Conservation (phyloP, 78 protist species). For the Monosiga brevicollis region DNA sequence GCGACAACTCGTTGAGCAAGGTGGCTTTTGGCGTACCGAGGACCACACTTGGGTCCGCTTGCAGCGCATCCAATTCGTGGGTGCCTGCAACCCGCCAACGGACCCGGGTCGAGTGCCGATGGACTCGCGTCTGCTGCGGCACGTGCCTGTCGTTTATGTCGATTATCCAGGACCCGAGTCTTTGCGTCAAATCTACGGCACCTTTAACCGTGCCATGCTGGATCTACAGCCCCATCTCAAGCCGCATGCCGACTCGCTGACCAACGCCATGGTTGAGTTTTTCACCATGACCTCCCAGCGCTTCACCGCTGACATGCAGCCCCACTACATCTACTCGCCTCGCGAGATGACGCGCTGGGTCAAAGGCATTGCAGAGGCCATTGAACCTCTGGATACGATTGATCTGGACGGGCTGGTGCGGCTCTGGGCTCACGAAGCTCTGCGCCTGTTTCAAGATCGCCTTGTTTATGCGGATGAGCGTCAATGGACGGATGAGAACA, state of each 20-base stretch:
- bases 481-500: conserved; percentile 67
- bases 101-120: conserved; percentile 93
- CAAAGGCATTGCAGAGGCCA: conserved; percentile 64
- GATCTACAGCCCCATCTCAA: conserved; percentile 50
- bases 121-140: conserved; percentile 49
- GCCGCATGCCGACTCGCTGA: conserved; percentile 51
- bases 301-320: conserved; percentile 37
- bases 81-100: conserved; percentile 98
- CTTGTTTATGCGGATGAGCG: conserved; percentile 72
- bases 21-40: conserved; percentile 88
- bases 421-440: conserved; percentile 90
- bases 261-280: conserved; percentile 91
- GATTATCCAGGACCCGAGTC: conserved; percentile 91
- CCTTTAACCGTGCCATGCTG: conserved; percentile 85
- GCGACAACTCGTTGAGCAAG: conserved; percentile 83
- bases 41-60: conserved; percentile 60
- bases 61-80: conserved; percentile 78
- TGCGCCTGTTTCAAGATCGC: conserved; percentile 95
- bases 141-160: conserved; percentile 76
- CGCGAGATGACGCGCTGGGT: conserved; percentile 94
- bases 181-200: conserved; percentile 89
- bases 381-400: conserved; percentile 12
- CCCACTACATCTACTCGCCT: conserved; percentile 95
- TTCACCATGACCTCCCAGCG: conserved; percentile 64
- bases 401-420: conserved; percentile 68